A percentile compares a stretch with the other conserved stretches of the same genome.
phyloP scores from a whole-genome alignment of 768 basidiomycete species.

The Phanerochaete carnosa region DNA sequence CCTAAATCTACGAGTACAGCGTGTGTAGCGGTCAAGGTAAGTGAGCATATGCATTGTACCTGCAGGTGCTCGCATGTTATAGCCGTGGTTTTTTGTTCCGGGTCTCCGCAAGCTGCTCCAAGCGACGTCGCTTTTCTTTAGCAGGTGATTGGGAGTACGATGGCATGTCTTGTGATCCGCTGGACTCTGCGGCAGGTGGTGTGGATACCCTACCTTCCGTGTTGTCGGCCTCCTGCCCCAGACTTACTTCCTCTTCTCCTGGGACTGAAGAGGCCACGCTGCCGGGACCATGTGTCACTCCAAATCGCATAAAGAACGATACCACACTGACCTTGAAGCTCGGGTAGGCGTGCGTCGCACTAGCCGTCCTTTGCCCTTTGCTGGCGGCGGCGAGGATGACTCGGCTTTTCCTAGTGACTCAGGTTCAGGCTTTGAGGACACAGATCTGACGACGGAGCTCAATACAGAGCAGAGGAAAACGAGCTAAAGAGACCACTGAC shows the following conservation, averaged over 20 bases:
- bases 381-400: background rate
- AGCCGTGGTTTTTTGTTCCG: constrained; percentile 1
- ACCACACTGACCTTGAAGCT: background rate
- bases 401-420: background rate
- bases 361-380: background rate
- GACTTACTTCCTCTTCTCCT: background rate
- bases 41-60: no score
- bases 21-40: no score
- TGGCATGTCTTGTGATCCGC: constrained; percentile 4
- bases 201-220: background rate
- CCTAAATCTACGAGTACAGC: no score
- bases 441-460: background rate
- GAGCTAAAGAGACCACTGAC: background rate
- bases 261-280: background rate
- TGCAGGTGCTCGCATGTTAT: no score
- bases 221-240: background rate
- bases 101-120: constrained; percentile 31
- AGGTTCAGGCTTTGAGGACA: background rate
- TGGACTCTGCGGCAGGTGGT: background rate
- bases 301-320: background rate
- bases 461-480: background rate
- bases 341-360: background rate
- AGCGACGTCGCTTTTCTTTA: constrained; percentile 30
- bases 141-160: constrained; percentile 30
- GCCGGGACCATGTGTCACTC: background rate